Conservation (phyloP, 345 rosid genomes). For the Lumnitzera littorea region DNA sequence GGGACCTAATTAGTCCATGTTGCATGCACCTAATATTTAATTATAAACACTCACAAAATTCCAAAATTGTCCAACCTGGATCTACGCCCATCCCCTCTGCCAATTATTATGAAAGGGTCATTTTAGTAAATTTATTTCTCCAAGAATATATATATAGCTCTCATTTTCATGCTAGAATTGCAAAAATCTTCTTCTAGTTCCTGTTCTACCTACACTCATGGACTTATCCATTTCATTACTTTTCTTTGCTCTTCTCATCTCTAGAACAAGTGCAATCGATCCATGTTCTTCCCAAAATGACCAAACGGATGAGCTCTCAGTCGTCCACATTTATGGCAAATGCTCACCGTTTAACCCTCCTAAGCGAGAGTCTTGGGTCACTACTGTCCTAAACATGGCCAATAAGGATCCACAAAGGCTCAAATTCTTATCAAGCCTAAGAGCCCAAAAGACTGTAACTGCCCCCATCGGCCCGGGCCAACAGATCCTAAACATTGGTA, state of each 20-base stretch:
- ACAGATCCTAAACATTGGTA: slow-evolving; percentile 33
- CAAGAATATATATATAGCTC: slow-evolving; percentile 5
- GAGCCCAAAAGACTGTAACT: slow-evolving; percentile 34
- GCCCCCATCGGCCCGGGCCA: slow-evolving; percentile 71
- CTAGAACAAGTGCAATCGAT: slow-evolving; percentile 29
- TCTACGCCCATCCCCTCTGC: background rate
- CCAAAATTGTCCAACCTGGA: background rate
- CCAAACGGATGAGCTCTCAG: slow-evolving; percentile 35
- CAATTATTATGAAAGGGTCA: slow-evolving; percentile 18
- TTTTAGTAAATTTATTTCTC: slow-evolving; percentile 15
- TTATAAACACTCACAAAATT: background rate
- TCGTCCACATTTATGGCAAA: slow-evolving; percentile 64
- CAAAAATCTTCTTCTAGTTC: background rate
- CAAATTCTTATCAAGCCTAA: slow-evolving; percentile 45
- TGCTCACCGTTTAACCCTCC: slow-evolving; percentile 70
- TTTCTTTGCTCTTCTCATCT: slow-evolving; percentile 31
- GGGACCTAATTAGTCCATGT: too few relatives aligned
- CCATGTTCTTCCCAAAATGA: slow-evolving; percentile 36
- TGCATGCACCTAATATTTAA: too few relatives aligned
- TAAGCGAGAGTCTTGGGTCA: slow-evolving; percentile 35
- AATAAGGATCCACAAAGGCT: slow-evolving; percentile 55
- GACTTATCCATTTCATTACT: slow-evolving; percentile 23
- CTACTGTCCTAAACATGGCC: slow-evolving; percentile 66
- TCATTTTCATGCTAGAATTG: slow-evolving; percentile 9
- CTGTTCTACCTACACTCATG: slow-evolving; percentile 22